Evolutionary conservation across 495 filamentous ascomycete genomes (phyloP), one percentile per base, ranked within the genome.

Genomic region (Hyaloscypha variabilis): DNA sequence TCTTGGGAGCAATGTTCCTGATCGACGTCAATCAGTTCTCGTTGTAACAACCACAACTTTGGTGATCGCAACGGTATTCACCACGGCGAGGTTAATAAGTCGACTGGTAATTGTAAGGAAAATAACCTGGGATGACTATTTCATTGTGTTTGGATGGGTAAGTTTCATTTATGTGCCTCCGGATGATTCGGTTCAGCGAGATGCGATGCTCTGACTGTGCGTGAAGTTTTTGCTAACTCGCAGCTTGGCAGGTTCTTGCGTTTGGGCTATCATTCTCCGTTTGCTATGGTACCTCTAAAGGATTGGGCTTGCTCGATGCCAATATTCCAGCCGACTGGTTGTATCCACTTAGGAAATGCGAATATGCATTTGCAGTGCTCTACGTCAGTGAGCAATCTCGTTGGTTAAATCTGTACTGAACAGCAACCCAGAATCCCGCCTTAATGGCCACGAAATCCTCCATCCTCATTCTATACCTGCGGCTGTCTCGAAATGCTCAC

Each of bases 401-500:
- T 46, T 17, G 6, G 6, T 46, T 4, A 46, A 46, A 46, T 19
- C 54, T 52, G 23, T 53, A 28, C 26, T 34, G 34, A 50, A 8
- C 23, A 34, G 42, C 26, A 2, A 21, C 6, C 46, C 6, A 34
- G 30, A 95, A 96, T 72, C 93, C 93, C n/a, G 88, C 91, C 3
- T 81, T 97, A 56, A 91, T 91, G 88, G 84, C 86, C 3, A 87
- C 92, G 54, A 97, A 97, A 77, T 91, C 91, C 6, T 94, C 91
- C 25, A 91, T 97, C 68, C 82, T 96, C 59, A 74, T 93, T 62
- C 96, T 66, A n/a, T 66, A 66, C 50, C 58, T 66, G 6, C 39
- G 49, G 8, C 24, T 66, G 24, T 23, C 58, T 14, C 30, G 29
- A 19, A 25, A 65, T 42, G 25, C 28, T 19, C 17, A 61, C 13